Conservation (phyloP, 2,329 filamentous ascomycete genomes). For the Monascus ruber region DNA sequence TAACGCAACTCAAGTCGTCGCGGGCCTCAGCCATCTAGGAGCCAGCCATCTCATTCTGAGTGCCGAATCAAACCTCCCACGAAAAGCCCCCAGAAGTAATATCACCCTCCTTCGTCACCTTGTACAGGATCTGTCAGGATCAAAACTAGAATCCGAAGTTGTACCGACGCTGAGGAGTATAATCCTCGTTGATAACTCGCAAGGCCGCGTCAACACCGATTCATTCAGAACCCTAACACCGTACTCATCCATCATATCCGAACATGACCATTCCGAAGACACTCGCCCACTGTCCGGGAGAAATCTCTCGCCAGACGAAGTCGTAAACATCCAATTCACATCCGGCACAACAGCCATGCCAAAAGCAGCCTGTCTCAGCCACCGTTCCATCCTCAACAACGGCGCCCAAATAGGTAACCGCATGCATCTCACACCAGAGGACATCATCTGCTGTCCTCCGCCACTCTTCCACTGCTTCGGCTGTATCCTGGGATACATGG, state of each 20-base stretch:
- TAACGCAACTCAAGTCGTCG: constrained; percentile 63
- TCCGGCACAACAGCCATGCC: constrained; percentile 85
- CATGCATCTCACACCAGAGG: constrained; percentile 65
- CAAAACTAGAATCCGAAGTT: constrained; percentile 39
- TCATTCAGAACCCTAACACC: constrained; percentile 33
- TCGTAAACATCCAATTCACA: constrained; percentile 94
- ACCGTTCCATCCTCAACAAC: constrained; percentile 85
- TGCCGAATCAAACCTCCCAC: constrained; percentile 73
- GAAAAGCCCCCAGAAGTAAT: constrained; percentile 51
- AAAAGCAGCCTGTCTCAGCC: constrained; percentile 82
- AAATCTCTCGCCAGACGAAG: constrained; percentile 50
- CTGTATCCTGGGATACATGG: constrained; percentile 87
- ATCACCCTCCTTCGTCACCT: constrained; percentile 45
- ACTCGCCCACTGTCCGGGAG: constrained; percentile 34
- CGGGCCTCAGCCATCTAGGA: constrained; percentile 65
- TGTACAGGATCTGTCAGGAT: constrained; percentile 35
- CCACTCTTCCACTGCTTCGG: constrained; percentile 88
- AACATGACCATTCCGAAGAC: constrained; percentile 34
- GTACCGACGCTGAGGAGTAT: constrained; percentile 62
- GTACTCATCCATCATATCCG: constrained; percentile 36
- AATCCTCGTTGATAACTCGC: constrained; percentile 68
- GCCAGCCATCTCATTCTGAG: constrained; percentile 68
- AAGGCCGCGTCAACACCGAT: constrained; percentile 39
- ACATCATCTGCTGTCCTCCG: constrained; percentile 63
- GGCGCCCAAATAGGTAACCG: constrained; percentile 71